Evolutionary conservation across 2,329 filamentous ascomycete genomes (phyloP), one percentile per base, ranked within the genome.

Genomic region (Botrytis hyacinthi): DNA sequence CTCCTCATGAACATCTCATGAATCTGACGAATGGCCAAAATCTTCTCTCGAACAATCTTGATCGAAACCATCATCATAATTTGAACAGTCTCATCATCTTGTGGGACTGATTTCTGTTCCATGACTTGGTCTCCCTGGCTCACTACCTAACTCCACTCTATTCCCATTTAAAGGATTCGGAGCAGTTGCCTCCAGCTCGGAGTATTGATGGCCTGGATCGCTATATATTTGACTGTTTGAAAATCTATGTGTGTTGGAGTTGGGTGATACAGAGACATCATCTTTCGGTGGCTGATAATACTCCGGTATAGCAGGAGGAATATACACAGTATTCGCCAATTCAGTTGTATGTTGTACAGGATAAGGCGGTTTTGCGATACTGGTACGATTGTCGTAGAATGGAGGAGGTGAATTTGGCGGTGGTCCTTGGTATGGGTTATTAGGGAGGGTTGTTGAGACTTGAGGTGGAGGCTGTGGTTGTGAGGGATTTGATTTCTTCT

Each of bases 241-340:
- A 42, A 16, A 16, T 29, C 46, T 32, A 2, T 68, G 48, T 29
- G 48, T 16, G 20, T 54, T 46, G 4, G 6, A 22, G 12, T 20
- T 20, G 20, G 63, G 63, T 32, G 63, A 67, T 12, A 51, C 14
- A n/a, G 44, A 32, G 37, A 18, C 32, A 54, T 67, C 44, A 29
- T 67, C 32, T 12, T 51, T 51, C 14, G 44, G 44, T 40, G 46
- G 46, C 22, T 67, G 63, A 51, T 67, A 51, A 51, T 51, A 51
- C 32, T 67, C 63, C 3, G 63, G 32, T 9, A 51, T 51, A 8
- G 44, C 63, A 10, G 63, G 46, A 42, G 46, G 48, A 29, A 54
- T 68, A 57, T 68, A 68, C 26, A 57, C 48, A 32, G 26, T 68
- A 42, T 32, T 68, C 22, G 66, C 48, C 35, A 68, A 26, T 68